Conservation (phyloP, 225 moss, liverwort and hornwort genomes). For the Asterella californica region DNA sequence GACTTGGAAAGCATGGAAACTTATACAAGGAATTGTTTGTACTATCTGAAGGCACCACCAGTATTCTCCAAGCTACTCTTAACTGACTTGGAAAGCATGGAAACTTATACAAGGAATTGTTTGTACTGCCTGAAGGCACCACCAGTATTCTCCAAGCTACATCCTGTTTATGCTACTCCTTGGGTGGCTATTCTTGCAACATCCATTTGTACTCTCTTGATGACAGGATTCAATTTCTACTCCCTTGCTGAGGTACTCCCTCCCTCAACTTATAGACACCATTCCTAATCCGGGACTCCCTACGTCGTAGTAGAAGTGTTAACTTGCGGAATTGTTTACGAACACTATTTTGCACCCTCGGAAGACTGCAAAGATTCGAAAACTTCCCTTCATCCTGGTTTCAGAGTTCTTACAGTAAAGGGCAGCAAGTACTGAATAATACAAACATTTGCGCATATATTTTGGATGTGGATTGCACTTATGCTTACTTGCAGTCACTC, state of each 20-base stretch:
- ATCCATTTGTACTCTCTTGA: conserved; percentile 48
- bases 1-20: not conserved
- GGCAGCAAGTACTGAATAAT: too few relatives aligned
- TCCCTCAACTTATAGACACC: not conserved
- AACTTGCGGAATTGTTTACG: too few relatives aligned
- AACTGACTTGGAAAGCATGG: too few relatives aligned
- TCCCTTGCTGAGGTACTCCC: conserved; percentile 58
- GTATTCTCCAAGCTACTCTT: conserved; percentile 32
- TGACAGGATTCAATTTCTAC: conserved; percentile 60
- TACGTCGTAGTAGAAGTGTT: too few relatives aligned
- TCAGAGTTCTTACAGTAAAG: too few relatives aligned
- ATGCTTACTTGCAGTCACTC: too few relatives aligned
- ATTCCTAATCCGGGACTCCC: too few relatives aligned
- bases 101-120: not conserved
- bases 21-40: not conserved
- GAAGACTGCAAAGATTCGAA: too few relatives aligned
- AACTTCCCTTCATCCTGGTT: too few relatives aligned
- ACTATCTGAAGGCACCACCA: conserved; percentile 46
- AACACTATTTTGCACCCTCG: too few relatives aligned
- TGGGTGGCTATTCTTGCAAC: conserved; percentile 61
- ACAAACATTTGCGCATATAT: too few relatives aligned
- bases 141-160: conserved; percentile 48
- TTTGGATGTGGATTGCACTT: too few relatives aligned
- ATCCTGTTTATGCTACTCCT: conserved; percentile 60
- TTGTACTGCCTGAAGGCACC: conserved; percentile 45